These are phyloP conservation scores for Colletotrichum lindemuthianum DNA, from an alignment of 2,329 filamentous ascomycete species.

Conservation along the genomic window DNA sequence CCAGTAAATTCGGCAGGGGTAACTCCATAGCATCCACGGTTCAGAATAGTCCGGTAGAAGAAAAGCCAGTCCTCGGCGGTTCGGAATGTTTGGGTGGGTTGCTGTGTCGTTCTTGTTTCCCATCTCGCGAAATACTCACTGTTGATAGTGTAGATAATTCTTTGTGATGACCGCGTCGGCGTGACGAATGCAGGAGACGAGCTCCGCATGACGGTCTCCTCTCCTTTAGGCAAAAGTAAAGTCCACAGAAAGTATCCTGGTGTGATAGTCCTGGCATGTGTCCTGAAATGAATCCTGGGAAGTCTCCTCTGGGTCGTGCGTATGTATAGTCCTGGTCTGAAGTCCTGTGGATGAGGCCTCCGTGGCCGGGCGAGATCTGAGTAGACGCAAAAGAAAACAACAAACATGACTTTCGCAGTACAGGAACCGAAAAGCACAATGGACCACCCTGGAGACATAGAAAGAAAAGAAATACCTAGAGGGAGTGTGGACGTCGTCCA, in stretches of 20 bases:
- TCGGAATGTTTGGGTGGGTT: conserved; percentile 38
- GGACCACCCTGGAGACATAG: conserved; percentile 54
- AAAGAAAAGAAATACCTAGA: conserved; percentile 70
- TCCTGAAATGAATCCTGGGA: background rate
- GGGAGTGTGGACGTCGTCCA: conserved; percentile 69
- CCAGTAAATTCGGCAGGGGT: conserved; percentile 1
- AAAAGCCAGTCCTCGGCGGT: conserved; percentile 11
- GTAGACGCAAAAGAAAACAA: conserved; percentile 37
- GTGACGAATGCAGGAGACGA: conserved; percentile 40
- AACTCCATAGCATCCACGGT: conserved; percentile 12
- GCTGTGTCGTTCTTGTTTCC: conserved; percentile 20
- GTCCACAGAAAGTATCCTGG: conserved; percentile 2
- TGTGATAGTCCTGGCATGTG: conserved; percentile 24
- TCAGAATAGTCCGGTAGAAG: conserved; percentile 6
- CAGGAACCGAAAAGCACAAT: conserved; percentile 47
- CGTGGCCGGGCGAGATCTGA: conserved; percentile 31
- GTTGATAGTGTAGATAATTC: conserved; percentile 31
- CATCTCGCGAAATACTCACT: conserved; percentile 52
- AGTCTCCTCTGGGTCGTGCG: conserved; percentile 6
- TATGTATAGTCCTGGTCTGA: conserved; percentile 23
- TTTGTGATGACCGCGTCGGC: conserved; percentile 45
- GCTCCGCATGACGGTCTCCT: conserved; percentile 29
- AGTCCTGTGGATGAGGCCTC: conserved; percentile 27
- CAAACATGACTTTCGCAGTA: conserved; percentile 44
- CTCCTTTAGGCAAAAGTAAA: conserved; percentile 12